phyloP scores from a whole-genome alignment of 768 basidiomycete genomes.

The Panus rudis region DNA sequence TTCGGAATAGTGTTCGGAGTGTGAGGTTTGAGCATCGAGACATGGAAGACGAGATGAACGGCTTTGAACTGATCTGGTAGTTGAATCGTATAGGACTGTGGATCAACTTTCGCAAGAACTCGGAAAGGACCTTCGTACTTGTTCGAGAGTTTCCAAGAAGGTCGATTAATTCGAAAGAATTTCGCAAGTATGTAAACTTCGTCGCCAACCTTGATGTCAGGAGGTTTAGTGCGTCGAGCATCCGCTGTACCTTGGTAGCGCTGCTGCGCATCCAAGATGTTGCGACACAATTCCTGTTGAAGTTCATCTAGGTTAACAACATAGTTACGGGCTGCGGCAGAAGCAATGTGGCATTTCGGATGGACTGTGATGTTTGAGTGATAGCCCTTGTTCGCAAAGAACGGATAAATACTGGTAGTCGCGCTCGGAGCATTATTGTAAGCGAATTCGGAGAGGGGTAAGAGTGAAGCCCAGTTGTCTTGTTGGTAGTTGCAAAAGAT shows the following conservation, averaged over 20 bases:
- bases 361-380: slow-evolving; percentile 7
- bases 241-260: too few species aligned
- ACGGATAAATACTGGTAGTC: slow-evolving; percentile 18
- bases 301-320: not conserved
- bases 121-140: slow-evolving; percentile 15
- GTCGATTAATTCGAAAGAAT: too few species aligned
- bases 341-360: not conserved
- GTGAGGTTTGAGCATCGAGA: too few species aligned
- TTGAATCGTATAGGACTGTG: slow-evolving; percentile 6
- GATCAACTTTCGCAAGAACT: slow-evolving; percentile 9
- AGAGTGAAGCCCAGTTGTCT: slow-evolving; percentile 24
- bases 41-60: not conserved
- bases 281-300: not conserved
- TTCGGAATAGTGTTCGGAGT: too few species aligned
- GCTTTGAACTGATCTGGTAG: slow-evolving; percentile 1
- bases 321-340: not conserved
- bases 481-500: slow-evolving; percentile 21
- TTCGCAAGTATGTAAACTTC: too few species aligned
- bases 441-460: slow-evolving; percentile 25
- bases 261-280: not conserved
- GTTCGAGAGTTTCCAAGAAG: too few species aligned
- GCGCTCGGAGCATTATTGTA: slow-evolving; percentile 27
- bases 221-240: too few species aligned
- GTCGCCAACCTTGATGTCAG: too few species aligned
- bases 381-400: slow-evolving; percentile 19